Evolutionary conservation across 2,329 filamentous ascomycete genomes (phyloP), one percentile per base, ranked within the genome.

Genomic region (Penicillium hordei): DNA sequence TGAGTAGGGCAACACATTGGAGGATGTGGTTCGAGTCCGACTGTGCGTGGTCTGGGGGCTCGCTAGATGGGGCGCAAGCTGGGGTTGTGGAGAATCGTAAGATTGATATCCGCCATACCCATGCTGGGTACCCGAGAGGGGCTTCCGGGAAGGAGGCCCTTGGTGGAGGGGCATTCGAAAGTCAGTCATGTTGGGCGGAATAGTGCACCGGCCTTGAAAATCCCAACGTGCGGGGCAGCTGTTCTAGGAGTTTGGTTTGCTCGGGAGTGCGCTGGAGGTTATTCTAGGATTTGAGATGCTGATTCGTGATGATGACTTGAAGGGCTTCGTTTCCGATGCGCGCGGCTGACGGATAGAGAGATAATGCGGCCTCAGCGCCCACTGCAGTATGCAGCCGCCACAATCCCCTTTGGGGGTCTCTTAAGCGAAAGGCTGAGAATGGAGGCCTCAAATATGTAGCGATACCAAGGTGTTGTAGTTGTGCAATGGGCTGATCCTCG

Each of bases 1-100:
- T 13, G 60, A 50, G 49, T 72, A 69, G 7, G 72, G 69, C n/a
- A 73, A 44, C 27, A 68, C 70, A 38, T 63, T 63, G 31, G 72
- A 73, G 15, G 76, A 79, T 7, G 74, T 75, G 4, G 76, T 78
- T 45, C 76, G 72, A 57, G 67, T 74, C 33, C 75, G 75, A 60
- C 65, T 74, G 57, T 72, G 71, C 42, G 67, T 62, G 39, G 65
- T 68, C 23, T 66, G 67, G 33, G 67, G 60, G 31, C 55, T 52
- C 19, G 67, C 62, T 19, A 68, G 64, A 59, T 72, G 68, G 52
- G 68, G 66, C 38, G 66, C 63, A 44, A 70, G 59, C 39, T 68
- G 63, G 42, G 62, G 62, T 39, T 65, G 64, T 9, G 60, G 60
- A 36, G 63, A 60, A 57, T 69, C 66, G 53, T 72, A 72, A 33